Conservation (phyloP, 768 basidiomycete species). For the Tylopilus balloui region DNA sequence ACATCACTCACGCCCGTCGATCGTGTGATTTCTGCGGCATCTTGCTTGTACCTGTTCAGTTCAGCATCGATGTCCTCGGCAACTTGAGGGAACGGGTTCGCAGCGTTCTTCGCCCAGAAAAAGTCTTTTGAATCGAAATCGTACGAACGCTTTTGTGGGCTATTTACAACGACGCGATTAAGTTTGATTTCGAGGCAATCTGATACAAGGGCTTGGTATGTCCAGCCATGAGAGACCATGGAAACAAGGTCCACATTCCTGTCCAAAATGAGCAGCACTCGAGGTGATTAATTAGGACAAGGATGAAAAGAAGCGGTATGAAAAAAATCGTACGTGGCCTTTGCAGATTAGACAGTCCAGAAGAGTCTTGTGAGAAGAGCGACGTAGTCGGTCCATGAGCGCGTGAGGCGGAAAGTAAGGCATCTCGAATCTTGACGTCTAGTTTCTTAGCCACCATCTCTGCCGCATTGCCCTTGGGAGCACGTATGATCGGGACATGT, state of each 20-base stretch:
- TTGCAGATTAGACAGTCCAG: constrained; percentile 81
- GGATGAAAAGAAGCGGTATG: not conserved
- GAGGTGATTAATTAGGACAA: constrained; percentile 10
- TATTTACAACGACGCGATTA: constrained; percentile 84
- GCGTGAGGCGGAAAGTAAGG: constrained; percentile 65
- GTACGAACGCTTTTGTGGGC: constrained; percentile 74
- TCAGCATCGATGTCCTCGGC: constrained; percentile 96
- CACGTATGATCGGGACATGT: constrained; percentile 90
- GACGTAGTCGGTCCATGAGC: constrained; percentile 51
- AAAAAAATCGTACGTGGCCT: constrained; percentile 64
- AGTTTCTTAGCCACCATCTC: constrained; percentile 99
- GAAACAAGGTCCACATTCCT: constrained; percentile 93
- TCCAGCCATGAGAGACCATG: constrained; percentile 96
- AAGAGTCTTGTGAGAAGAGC: constrained; percentile 75
- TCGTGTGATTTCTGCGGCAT: constrained; percentile 94
- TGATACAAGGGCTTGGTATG: constrained; percentile 96
- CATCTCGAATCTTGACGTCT: constrained; percentile 87
- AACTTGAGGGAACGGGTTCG: constrained; percentile 96
- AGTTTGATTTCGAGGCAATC: constrained; percentile 97
- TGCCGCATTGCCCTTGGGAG: constrained; percentile 93
- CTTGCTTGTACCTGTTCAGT: constrained; percentile 88
- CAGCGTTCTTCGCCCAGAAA: constrained; percentile 97
- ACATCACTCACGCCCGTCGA: constrained; percentile 95
- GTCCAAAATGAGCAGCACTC: constrained; percentile 91
- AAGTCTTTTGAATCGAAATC: constrained; percentile 98